Evolutionary conservation across 140 eudicot species (phyloP).

Genomic region (Stevia rebaudiana): DNA sequence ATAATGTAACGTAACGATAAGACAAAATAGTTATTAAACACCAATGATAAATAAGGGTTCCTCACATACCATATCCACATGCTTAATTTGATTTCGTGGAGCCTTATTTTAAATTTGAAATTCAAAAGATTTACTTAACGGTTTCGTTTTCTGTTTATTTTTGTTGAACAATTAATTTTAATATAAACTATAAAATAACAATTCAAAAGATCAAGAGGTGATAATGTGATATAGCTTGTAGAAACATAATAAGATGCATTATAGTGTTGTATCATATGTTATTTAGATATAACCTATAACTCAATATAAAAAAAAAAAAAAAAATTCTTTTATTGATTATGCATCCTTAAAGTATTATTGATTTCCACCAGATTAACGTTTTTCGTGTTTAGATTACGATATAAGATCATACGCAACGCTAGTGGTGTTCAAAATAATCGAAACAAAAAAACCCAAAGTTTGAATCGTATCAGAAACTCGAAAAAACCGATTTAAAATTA

Average conservation of each 20-base stretch:
- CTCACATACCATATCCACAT: background rate
- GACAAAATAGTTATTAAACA: constrained; percentile 1
- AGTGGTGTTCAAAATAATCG: too few species aligned
- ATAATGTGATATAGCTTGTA: background rate
- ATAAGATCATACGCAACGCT: too few species aligned
- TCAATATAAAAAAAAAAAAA: too few species aligned
- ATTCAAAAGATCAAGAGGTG: background rate
- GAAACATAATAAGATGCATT: background rate
- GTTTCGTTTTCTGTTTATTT: background rate
- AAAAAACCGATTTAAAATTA: too few species aligned
- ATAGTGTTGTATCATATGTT: background rate
- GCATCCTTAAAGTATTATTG: too few species aligned
- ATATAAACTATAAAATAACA: background rate
- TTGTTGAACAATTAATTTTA: background rate
- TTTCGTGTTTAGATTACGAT: too few species aligned
- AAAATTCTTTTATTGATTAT: too few species aligned
- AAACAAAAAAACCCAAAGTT: too few species aligned
- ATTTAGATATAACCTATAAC: background rate
- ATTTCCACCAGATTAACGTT: too few species aligned
- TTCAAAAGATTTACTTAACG: background rate
- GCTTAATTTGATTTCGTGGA: background rate
- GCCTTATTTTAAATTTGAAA: background rate
- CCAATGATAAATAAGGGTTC: background rate
- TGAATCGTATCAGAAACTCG: too few species aligned
- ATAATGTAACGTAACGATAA: background rate